Conservation (phyloP, 352 stramenopile genomes). For the Phytopythium oedochilum region DNA sequence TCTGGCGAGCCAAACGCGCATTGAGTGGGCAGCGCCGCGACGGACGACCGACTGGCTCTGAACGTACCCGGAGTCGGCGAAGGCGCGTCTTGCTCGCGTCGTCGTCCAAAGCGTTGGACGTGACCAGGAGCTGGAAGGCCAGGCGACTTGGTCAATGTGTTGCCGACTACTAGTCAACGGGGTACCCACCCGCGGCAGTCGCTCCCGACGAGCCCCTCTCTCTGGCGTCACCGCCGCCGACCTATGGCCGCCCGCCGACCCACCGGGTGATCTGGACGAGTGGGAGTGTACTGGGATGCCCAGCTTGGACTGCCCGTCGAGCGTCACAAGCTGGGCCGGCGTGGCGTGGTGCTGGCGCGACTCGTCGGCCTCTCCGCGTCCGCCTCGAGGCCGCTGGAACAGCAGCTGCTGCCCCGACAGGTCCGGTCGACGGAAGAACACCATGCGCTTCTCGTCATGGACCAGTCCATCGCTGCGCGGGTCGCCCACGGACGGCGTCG, state of each 20-base stretch:
- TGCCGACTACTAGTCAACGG: neutral
- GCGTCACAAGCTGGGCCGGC: conserved; percentile 45
- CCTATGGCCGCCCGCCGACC: neutral
- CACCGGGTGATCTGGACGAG: neutral
- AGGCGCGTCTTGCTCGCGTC: conserved; percentile 22
- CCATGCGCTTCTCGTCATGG: conserved; percentile 23
- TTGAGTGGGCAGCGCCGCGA: neutral
- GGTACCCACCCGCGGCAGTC: neutral
- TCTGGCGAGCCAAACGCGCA: neutral
- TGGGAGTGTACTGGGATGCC: conserved; percentile 19
- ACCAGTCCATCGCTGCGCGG: conserved; percentile 2
- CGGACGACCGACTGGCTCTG: neutral
- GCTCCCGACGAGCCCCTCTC: neutral
- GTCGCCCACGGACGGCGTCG: neutral
- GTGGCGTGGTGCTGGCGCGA: conserved; percentile 1
- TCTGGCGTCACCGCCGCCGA: neutral
- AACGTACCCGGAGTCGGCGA: conserved; percentile 12
- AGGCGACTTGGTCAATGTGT: neutral
- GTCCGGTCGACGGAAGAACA: conserved; percentile 44
- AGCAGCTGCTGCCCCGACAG: conserved; percentile 33
- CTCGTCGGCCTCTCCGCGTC: neutral
- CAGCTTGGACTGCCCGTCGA: conserved; percentile 39
- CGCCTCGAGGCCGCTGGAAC: conserved; percentile 22
- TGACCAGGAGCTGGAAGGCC: conserved; percentile 34
- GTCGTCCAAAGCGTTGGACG: conserved; percentile 30